Base-by-base conservation (phyloP, 768 basidiomycete genomes). In the Tephrocybe sp. region DNA sequence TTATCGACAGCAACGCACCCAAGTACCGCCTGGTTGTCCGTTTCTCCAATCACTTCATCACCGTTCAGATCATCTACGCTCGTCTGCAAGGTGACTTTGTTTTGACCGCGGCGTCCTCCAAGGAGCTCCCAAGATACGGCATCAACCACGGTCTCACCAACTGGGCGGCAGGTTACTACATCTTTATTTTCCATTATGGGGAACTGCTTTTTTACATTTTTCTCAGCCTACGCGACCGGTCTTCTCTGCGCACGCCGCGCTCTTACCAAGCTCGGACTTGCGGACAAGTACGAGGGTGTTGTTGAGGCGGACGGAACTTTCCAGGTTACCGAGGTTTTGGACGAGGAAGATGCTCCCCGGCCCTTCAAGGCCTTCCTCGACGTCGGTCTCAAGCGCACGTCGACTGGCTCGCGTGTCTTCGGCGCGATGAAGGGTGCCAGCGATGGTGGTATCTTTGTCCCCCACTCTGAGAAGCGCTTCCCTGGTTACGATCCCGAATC, bases 351-450 rank as follows among this genome's bases (percentile, higher is more conserved):
- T 63, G 91, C 91, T 42, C 94, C 95, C 40, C 83, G 94, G 50
- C 97, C 97, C n/a, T 99, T 99, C 85, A 99, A 97, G 74, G 84
- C 82, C 64, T 99, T 89, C 80, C 92, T 99, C 63, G 97, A 98
- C 67, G 95, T 97, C 69, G 97, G 97, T 72, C 81, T 99, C 64
- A 93, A 86, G 73, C 91, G 94, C 62, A 99, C 97, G 37, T 94
- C 95, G 46, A 98, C 97, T 42, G 97, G 97, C 64, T 86, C 91
- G 56, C 93, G 97, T 68, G 83, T 99, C 38, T 99, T 99, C 64
- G 97, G 92, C 71, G 97, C 95, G 52, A 82, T 98, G 82, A 98
- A 99, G 78, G 97, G 97, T 65, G 97, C 97, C 13, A 88, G 85
- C 44, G 97, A 99, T 63, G 97, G 97, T 64, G 97, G 97, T 56